phyloP scores from a whole-genome alignment of 1,139 yeast species.

The Hemisphaericaspora xylanilytica region DNA sequence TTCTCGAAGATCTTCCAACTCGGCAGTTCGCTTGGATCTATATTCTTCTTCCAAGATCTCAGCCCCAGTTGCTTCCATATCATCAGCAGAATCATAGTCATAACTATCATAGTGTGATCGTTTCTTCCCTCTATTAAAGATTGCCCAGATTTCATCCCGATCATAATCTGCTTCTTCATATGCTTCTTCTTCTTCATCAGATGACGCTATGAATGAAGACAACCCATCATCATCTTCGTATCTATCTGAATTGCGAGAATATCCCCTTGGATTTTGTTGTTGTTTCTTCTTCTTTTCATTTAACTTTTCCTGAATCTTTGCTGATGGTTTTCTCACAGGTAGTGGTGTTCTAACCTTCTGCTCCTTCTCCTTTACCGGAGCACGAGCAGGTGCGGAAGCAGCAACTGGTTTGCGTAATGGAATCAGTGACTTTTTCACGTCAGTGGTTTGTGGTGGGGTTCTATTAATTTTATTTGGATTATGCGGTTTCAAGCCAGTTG shows the following conservation, averaged over 20 bases:
- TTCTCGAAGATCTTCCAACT: slow-evolving; percentile 64
- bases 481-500: slow-evolving; percentile 4
- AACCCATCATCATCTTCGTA: slow-evolving; percentile 35
- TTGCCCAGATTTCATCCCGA: slow-evolving; percentile 84
- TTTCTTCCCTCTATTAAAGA: slow-evolving; percentile 67
- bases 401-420: neutral
- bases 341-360: slow-evolving; percentile 10
- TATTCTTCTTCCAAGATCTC: slow-evolving; percentile 82
- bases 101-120: slow-evolving; percentile 43
- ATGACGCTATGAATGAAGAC: slow-evolving; percentile 54
- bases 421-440: slow-evolving; percentile 1
- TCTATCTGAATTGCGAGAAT: slow-evolving; percentile 8
- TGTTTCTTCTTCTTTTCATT: slow-evolving; percentile 17
- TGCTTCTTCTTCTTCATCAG: slow-evolving; percentile 52
- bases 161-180: slow-evolving; percentile 51
- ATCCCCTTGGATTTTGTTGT: slow-evolving; percentile 1
- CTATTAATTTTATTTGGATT: slow-evolving; percentile 2
- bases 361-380: slow-evolving; percentile 2
- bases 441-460: neutral
- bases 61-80: slow-evolving; percentile 93
- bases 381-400: neutral
- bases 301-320: slow-evolving; percentile 28
- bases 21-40: slow-evolving; percentile 57
- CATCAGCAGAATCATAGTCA: slow-evolving; percentile 62
- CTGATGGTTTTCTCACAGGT: slow-evolving; percentile 21